Percentiles rank a stretch among this genome's conserved stretches.
Conservation (phyloP, 768 basidiomycete genomes). For the Butyriboletus loyo region DNA sequence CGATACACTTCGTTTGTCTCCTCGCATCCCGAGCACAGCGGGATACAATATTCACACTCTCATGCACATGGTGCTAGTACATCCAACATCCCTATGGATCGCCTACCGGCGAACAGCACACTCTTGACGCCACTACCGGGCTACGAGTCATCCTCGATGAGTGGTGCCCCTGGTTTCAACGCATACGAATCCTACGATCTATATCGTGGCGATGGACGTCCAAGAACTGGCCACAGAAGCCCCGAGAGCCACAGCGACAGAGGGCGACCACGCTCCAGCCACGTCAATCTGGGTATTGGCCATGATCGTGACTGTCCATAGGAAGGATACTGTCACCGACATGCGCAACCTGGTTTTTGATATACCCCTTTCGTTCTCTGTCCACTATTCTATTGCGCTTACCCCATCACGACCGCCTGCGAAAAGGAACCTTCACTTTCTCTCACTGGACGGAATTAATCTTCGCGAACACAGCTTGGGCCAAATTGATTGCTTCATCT, state of each 20-base stretch:
- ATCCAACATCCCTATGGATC: constrained; percentile 27
- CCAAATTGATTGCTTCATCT: constrained; percentile 1
- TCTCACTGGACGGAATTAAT: constrained; percentile 6
- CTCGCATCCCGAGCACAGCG: constrained; percentile 14
- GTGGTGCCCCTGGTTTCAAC: constrained; percentile 10
- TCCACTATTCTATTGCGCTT: constrained; percentile 2
- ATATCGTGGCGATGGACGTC: constrained; percentile 38
- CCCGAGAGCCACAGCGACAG: constrained; percentile 23
- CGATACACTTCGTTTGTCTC: constrained; percentile 25
- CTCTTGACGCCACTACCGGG: constrained; percentile 69
- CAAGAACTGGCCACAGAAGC: constrained; percentile 40
- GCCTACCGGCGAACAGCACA: constrained; percentile 63
- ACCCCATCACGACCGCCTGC: constrained; percentile 3
- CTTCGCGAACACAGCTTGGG: neutral
- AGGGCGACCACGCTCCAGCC: constrained; percentile 21
- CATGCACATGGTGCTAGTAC: constrained; percentile 25
- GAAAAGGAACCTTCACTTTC: constrained; percentile 5
- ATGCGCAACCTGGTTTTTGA: neutral
- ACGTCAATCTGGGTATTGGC: constrained; percentile 6
- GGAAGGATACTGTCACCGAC: neutral
- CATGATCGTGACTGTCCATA: constrained; percentile 10
- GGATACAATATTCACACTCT: constrained; percentile 19
- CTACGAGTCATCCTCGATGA: constrained; percentile 45
- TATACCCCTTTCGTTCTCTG: neutral
- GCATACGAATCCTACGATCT: constrained; percentile 34